phyloP scores from a whole-genome alignment of 176 grass and related monocot genomes.

The Thalia dealbata region DNA sequence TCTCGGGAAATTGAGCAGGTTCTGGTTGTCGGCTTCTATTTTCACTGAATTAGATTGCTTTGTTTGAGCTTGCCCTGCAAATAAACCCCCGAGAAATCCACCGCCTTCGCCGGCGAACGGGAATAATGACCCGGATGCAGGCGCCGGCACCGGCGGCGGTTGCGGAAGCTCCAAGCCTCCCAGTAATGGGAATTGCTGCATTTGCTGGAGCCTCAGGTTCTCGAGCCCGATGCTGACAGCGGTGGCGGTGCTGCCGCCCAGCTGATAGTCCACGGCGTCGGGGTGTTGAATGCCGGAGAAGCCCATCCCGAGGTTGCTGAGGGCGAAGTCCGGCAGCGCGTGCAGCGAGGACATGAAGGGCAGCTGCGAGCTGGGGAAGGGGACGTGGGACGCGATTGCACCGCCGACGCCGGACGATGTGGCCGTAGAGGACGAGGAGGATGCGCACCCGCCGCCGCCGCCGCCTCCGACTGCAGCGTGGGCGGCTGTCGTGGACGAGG shows the following conservation, averaged over 20 bases:
- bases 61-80: not conserved
- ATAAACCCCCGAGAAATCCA: not conserved
- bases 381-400: constrained; percentile 1
- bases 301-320: not conserved
- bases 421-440: constrained; percentile 3
- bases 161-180: not conserved
- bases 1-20: not conserved
- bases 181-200: constrained; percentile 11
- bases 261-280: not conserved
- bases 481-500: not conserved
- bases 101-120: not conserved
- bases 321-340: not conserved
- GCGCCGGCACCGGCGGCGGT: not conserved
- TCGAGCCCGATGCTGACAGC: not conserved
- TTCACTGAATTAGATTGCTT: constrained; percentile 1
- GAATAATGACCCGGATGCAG: not conserved
- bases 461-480: not conserved
- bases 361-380: not conserved
- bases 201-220: not conserved
- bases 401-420: not conserved
- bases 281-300: not conserved
- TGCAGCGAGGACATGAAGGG: constrained; percentile 15
- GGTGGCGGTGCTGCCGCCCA: not conserved
- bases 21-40: constrained; percentile 2
- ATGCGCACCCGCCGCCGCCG: not conserved